Evolutionary conservation across 2,329 filamentous ascomycete species (phyloP).

Genomic region (Cladosporium phlei): DNA sequence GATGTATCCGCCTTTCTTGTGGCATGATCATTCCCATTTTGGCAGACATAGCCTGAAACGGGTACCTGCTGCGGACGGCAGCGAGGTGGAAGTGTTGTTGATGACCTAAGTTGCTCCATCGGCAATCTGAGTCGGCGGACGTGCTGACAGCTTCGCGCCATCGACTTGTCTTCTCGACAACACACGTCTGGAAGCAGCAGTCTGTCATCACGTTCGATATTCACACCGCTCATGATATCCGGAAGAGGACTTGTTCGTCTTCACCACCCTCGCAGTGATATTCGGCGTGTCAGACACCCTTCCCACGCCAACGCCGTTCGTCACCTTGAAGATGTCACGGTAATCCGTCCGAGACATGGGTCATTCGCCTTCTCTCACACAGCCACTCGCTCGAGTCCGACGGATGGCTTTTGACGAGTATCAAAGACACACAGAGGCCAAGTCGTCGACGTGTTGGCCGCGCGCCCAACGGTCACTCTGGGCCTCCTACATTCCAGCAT

Average conservation of each 20-base stretch:
- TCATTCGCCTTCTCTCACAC: constrained; percentile 6
- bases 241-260: not conserved
- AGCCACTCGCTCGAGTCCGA: not conserved
- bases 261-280: not conserved
- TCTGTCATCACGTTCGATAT: not conserved
- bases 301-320: not conserved
- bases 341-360: constrained; percentile 10
- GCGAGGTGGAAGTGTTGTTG: no score
- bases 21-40: no score
- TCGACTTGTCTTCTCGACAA: constrained; percentile 1
- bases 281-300: not conserved
- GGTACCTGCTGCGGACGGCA: constrained; percentile 12
- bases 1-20: no score
- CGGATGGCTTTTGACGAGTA: not conserved
- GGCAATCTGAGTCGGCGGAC: not conserved
- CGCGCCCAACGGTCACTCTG: constrained; percentile 7
- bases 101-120: no score
- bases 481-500: constrained; percentile 12
- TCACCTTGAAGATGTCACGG: constrained; percentile 5
- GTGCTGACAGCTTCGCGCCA: constrained; percentile 1
- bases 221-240: not conserved
- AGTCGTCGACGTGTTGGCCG: constrained; percentile 8
- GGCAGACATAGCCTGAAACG: not conserved
- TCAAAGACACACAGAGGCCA: constrained; percentile 9
- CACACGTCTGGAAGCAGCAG: not conserved